phyloP scores from a whole-genome alignment of 1,284 basidiomycete genomes.

The Psilocybe mexicana region DNA sequence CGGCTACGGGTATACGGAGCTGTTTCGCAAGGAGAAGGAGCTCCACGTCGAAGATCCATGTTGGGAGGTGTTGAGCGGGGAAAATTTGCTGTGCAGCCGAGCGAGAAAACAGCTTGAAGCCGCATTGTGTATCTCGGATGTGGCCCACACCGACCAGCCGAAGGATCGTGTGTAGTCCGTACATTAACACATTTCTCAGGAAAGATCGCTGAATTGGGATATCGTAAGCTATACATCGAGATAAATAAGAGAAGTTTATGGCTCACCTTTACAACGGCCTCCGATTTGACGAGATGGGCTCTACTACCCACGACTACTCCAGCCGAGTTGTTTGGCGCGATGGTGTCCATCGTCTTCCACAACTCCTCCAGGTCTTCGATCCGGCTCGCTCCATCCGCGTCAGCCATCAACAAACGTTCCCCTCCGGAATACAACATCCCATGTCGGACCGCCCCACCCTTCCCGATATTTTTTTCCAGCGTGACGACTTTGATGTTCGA shows the following conservation, averaged over 20 bases:
- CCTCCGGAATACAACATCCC: slow-evolving; percentile 85
- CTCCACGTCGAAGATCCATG: slow-evolving; percentile 97
- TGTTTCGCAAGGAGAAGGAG: slow-evolving; percentile 86
- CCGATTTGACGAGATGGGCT: slow-evolving; percentile 89
- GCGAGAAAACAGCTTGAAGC: slow-evolving; percentile 92
- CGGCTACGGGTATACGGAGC: slow-evolving; percentile 71
- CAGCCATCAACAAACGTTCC: slow-evolving; percentile 82
- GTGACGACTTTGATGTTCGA: slow-evolving; percentile 74
- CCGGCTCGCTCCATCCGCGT: slow-evolving; percentile 90
- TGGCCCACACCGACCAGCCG: slow-evolving; percentile 84
- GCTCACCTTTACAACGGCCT: slow-evolving; percentile 89
- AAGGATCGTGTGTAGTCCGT: slow-evolving; percentile 83
- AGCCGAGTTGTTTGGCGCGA: slow-evolving; percentile 49
- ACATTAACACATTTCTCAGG: slow-evolving; percentile 90
- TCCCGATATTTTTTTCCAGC: slow-evolving; percentile 83
- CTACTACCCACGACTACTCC: slow-evolving; percentile 84
- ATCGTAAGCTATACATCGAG: background rate
- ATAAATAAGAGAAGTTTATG: background rate
- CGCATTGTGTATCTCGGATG: slow-evolving; percentile 93
- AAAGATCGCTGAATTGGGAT: slow-evolving; percentile 67
- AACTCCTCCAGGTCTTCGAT: slow-evolving; percentile 81
- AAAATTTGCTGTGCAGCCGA: slow-evolving; percentile 79
- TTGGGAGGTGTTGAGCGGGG: slow-evolving; percentile 78
- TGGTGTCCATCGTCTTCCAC: slow-evolving; percentile 70
- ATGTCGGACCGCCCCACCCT: slow-evolving; percentile 90